Percentiles rank a stretch among this genome's conserved stretches.
Conservation (phyloP, 2,329 filamentous ascomycete genomes). For the Cordyceps militaris region DNA sequence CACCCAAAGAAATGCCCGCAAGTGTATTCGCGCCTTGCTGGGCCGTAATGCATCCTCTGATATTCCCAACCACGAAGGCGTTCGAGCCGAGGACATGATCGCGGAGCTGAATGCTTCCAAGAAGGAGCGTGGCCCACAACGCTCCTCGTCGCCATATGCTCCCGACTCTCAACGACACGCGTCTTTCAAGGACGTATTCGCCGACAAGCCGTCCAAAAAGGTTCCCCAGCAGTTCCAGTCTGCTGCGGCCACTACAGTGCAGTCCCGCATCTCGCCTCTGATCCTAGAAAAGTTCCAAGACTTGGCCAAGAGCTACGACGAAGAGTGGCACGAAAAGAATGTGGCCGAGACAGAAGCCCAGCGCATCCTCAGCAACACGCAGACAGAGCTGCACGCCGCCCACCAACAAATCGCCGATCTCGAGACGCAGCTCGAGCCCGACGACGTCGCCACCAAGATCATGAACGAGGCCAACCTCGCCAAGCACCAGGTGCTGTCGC, state of each 20-base stretch:
- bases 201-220: conserved; percentile 36
- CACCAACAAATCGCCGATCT: conserved; percentile 54
- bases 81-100: conserved; percentile 80
- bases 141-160: conserved; percentile 69
- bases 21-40: conserved; percentile 75
- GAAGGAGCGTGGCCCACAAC: conserved; percentile 59
- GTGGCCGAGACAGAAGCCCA: conserved; percentile 61
- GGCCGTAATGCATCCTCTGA: conserved; percentile 76
- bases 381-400: conserved; percentile 57
- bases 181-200: conserved; percentile 44
- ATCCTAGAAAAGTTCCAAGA: conserved; percentile 67
- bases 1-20: conserved; percentile 78
- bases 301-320: conserved; percentile 63
- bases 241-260: conserved; percentile 61
- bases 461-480: conserved; percentile 43
- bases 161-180: conserved; percentile 53
- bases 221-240: conserved; percentile 43
- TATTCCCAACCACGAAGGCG: conserved; percentile 71
- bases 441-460: conserved; percentile 44
- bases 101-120: conserved; percentile 63
- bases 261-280: conserved; percentile 60
- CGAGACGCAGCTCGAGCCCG: conserved; percentile 47
- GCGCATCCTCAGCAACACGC: conserved; percentile 57
- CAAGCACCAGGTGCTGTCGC: conserved; percentile 42
- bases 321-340: conserved; percentile 68